These are phyloP conservation scores for Stygiomarasmius scandens DNA, from an alignment of 1,284 basidiomycete species.

Conservation along the genomic window DNA sequence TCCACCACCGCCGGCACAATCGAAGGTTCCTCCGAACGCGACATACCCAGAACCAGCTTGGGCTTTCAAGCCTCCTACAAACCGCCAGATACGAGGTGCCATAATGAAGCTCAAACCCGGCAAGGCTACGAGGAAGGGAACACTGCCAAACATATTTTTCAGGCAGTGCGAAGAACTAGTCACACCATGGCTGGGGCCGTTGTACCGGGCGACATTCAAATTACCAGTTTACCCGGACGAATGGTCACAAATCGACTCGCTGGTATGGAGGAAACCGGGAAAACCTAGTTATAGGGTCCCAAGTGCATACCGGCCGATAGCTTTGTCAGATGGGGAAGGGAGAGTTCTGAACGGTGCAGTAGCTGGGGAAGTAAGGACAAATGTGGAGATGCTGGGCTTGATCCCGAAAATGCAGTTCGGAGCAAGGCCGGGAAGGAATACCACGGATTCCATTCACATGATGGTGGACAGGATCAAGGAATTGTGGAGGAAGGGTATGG, in stretches of 20 bases:
- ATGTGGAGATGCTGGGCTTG: conserved; percentile 26
- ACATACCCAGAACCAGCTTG: conserved; percentile 25
- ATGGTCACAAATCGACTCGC: conserved; percentile 20
- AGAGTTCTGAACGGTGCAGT: conserved; percentile 30
- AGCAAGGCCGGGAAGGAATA: conserved; percentile 34
- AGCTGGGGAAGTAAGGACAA: conserved; percentile 24
- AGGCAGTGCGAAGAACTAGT: conserved; percentile 24
- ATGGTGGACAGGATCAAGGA: conserved; percentile 31
- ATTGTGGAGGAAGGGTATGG: conserved; percentile 28
- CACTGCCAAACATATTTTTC: conserved; percentile 34
- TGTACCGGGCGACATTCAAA: conserved; percentile 27
- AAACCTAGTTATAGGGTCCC: conserved; percentile 28
- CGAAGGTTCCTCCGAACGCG: conserved; percentile 5
- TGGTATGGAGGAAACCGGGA: conserved; percentile 32
- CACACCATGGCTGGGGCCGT: conserved; percentile 21
- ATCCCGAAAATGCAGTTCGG: conserved; percentile 36
- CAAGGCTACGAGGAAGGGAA: conserved; percentile 33
- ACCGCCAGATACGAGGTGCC: conserved; percentile 17
- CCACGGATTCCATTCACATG: conserved; percentile 37
- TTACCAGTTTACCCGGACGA: conserved; percentile 20
- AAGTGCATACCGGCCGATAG: conserved; percentile 34
- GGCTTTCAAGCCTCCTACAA: conserved; percentile 14
- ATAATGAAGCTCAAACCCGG: conserved; percentile 25
- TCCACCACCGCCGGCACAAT: conserved; percentile 10
- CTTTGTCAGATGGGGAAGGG: conserved; percentile 26